phyloP scores from a whole-genome alignment of 169 alveolate genomes.

The Amoebophrya sp. region DNA sequence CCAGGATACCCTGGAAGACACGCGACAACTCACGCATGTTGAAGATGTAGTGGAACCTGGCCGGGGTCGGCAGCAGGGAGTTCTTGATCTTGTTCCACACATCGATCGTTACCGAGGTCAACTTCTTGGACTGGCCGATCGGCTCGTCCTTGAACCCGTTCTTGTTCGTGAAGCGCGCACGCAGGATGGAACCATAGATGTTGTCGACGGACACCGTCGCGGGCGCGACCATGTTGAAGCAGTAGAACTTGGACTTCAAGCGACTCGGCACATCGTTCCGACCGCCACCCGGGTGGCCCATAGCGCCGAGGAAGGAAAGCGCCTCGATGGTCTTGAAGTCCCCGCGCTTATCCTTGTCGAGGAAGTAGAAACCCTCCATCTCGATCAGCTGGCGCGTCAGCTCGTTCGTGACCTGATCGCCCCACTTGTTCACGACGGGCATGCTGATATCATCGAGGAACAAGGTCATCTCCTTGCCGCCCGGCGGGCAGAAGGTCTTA shows the following conservation, averaged over 20 bases:
- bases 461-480: constrained; percentile 81
- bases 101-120: constrained; percentile 81
- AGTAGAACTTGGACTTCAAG: constrained; percentile 84
- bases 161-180: constrained; percentile 78
- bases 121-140: constrained; percentile 64
- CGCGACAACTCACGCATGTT: constrained; percentile 93
- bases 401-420: constrained; percentile 89
- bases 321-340: constrained; percentile 80
- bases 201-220: constrained; percentile 84
- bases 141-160: constrained; percentile 54
- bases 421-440: constrained; percentile 94
- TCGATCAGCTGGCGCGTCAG: constrained; percentile 84
- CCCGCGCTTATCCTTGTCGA: constrained; percentile 87
- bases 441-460: constrained; percentile 91
- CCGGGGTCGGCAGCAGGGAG: constrained; percentile 71
- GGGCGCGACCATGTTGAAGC: constrained; percentile 89
- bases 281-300: constrained; percentile 89
- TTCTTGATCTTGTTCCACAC: constrained; percentile 67
- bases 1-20: constrained; percentile 87
- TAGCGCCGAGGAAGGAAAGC: constrained; percentile 84
- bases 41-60: constrained; percentile 92
- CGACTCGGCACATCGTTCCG: constrained; percentile 94
- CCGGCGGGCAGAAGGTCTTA: constrained; percentile 84
- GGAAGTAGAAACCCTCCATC: constrained; percentile 85
- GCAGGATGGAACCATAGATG: constrained; percentile 87